Evolutionary conservation across 768 basidiomycete species (phyloP), one percentile per base, ranked within the genome.

Genomic region (Artomyces pyxidatus): DNA sequence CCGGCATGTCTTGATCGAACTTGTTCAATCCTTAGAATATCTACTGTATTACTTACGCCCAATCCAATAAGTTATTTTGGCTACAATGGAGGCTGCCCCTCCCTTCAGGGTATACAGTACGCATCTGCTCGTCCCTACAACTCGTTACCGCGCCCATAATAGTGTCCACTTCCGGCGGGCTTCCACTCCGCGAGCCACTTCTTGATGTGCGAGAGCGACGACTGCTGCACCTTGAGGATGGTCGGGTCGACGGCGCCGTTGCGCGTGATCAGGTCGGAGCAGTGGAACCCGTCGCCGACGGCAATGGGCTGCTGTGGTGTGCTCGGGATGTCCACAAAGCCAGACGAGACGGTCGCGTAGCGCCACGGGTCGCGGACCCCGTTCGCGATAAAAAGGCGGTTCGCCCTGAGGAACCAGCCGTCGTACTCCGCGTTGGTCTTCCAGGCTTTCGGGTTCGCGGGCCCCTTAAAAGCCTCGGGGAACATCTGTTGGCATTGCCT

Each of bases 351-450:
- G 3, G 32, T 35, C 3, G 32, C 32, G 32, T 35, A 35, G 12
- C 11, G 2, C 32, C 32, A 35, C 2, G 32, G 32, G 17, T 35
- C 32, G 32, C 32, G 17, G 2, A 2, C 11, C 16, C 56, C 56
- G 38, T 52, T 62, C 10, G 58, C 54, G 29, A 53, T 52, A 48
- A 62, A 56, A 5, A 61, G 45, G 14, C 61, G 45, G 2, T 55
- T 45, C 25, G 51, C 50, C n/a, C 53, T 54, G 22, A 56, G 45
- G 42, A 54, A 26, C 56, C 58, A 62, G 28, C 61, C 61, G 11
- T 48, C 45, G 32, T 52, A 58, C 3, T 47, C 49, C 1, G 32
- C 37, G 45, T 61, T 59, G 14, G 55, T 54, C 3, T 23, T 39
- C 3, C 22, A 30, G 11, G 50, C 50, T 16, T 50, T 54, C 2